Percentiles rank a stretch among this genome's conserved stretches.
phyloP scores from a whole-genome alignment of 78 protist species.

The Chrysochromulina tobinii region DNA sequence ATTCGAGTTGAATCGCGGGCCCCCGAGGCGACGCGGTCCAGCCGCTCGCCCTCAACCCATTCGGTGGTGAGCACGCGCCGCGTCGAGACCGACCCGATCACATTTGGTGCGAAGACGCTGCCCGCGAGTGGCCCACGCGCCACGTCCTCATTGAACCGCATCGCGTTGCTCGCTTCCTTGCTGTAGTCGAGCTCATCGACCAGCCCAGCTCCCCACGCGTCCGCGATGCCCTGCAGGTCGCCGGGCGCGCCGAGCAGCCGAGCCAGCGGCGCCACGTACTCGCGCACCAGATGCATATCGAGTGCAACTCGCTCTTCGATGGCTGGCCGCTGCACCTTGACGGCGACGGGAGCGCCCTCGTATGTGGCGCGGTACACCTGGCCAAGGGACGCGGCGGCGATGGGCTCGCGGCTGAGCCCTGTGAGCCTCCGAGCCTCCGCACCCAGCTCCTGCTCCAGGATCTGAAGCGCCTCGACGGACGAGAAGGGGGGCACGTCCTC shows the following conservation, averaged over 20 bases:
- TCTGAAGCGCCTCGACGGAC: not conserved
- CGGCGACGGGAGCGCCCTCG: not conserved
- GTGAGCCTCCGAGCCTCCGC: not conserved
- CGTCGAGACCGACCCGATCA: not conserved
- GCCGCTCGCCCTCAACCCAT: slow-evolving; percentile 40
- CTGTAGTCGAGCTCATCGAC: slow-evolving; percentile 41
- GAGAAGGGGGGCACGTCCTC: slow-evolving; percentile 23
- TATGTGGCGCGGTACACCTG: not conserved
- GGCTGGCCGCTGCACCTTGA: slow-evolving; percentile 39
- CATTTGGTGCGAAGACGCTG: slow-evolving; percentile 11
- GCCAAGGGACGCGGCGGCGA: not conserved
- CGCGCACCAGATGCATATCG: slow-evolving; percentile 16
- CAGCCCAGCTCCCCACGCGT: slow-evolving; percentile 41
- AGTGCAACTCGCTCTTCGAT: not conserved
- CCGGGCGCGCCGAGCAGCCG: not conserved
- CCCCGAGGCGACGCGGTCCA: not conserved
- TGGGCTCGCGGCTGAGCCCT: not conserved
- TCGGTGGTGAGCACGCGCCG: slow-evolving; percentile 31
- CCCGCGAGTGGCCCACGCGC: not conserved
- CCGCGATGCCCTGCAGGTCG: not conserved
- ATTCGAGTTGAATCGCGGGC: not conserved
- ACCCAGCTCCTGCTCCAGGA: slow-evolving; percentile 30
- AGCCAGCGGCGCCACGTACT: not conserved
- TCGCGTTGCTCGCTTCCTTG: not conserved
- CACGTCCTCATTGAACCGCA: not conserved